These are phyloP conservation scores for Ganoderma resinaceum DNA, from an alignment of 1,284 basidiomycete genomes.

Conservation along the genomic window DNA sequence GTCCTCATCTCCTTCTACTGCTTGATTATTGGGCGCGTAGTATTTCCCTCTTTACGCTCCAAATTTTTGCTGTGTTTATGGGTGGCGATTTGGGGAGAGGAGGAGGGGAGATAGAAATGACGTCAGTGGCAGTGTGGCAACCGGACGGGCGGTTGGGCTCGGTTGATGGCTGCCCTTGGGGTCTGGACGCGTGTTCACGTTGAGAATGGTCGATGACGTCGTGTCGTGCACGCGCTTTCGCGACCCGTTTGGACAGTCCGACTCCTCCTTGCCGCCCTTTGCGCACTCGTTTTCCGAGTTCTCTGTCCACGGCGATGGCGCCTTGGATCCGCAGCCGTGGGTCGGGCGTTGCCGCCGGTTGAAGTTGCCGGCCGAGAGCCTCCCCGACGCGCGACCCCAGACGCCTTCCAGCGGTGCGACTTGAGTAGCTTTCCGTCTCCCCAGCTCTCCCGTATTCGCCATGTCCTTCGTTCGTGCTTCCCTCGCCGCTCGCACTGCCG, in stretches of 20 bases:
- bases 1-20: background rate
- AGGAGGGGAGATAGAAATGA: slow-evolving; percentile 16
- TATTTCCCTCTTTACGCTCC: background rate
- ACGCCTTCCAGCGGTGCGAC: background rate
- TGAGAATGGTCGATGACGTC: background rate
- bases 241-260: background rate
- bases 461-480: slow-evolving; percentile 42
- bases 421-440: too few relatives aligned
- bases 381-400: background rate
- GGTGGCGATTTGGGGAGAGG: background rate
- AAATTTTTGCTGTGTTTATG: background rate
- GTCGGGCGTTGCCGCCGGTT: background rate
- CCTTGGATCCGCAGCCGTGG: background rate
- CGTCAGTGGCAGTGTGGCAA: slow-evolving; percentile 20
- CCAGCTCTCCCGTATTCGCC: slow-evolving; percentile 6
- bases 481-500: slow-evolving; percentile 33
- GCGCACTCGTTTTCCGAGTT: too few relatives aligned
- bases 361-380: background rate
- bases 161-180: background rate
- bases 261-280: background rate
- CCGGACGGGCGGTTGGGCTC: background rate
- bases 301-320: background rate
- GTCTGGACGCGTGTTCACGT: background rate
- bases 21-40: background rate
- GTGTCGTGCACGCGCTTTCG: background rate